Percentiles rank a stretch among this genome's conserved stretches.
Conservation (phyloP, 1,284 basidiomycete genomes). For the Austroboletus olivaceoglutinosus region DNA sequence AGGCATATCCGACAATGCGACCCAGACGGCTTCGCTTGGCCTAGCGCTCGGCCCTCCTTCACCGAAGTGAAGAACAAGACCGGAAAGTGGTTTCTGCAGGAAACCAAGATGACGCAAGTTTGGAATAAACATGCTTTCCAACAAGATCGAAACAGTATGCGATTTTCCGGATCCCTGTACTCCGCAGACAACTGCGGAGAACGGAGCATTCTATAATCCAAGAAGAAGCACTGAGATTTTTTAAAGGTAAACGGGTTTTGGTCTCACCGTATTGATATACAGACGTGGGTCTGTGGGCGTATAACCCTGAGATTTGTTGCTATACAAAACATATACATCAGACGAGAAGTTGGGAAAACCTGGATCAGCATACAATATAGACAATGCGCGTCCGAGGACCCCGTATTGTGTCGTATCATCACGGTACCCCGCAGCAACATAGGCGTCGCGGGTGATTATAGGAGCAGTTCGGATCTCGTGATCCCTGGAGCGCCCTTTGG, state of each 20-base stretch:
- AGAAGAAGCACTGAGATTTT: neutral
- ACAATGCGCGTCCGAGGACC: slow-evolving; percentile 48
- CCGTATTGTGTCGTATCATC: slow-evolving; percentile 51
- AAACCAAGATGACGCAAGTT: slow-evolving; percentile 47
- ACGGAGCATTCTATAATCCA: slow-evolving; percentile 50
- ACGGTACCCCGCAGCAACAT: slow-evolving; percentile 34
- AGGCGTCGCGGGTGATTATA: slow-evolving; percentile 53
- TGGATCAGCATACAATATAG: slow-evolving; percentile 41
- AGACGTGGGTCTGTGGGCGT: slow-evolving; percentile 44
- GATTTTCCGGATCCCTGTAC: slow-evolving; percentile 72
- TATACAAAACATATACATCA: slow-evolving; percentile 7
- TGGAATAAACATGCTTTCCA: slow-evolving; percentile 66
- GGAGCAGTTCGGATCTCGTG: slow-evolving; percentile 55
- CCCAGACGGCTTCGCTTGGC: slow-evolving; percentile 65
- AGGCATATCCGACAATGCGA: slow-evolving; percentile 42
- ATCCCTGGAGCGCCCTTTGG: slow-evolving; percentile 24
- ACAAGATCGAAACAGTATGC: slow-evolving; percentile 61
- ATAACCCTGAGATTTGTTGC: slow-evolving; percentile 33
- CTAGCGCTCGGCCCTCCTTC: slow-evolving; percentile 56
- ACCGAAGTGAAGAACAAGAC: slow-evolving; percentile 66
- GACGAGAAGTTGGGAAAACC: neutral
- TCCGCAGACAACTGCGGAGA: slow-evolving; percentile 58
- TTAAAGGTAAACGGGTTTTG: neutral
- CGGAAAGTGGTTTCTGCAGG: slow-evolving; percentile 53
- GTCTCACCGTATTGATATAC: slow-evolving; percentile 59